Evolutionary conservation across 768 basidiomycete genomes (phyloP).

Genomic region (Boletus speciosus): DNA sequence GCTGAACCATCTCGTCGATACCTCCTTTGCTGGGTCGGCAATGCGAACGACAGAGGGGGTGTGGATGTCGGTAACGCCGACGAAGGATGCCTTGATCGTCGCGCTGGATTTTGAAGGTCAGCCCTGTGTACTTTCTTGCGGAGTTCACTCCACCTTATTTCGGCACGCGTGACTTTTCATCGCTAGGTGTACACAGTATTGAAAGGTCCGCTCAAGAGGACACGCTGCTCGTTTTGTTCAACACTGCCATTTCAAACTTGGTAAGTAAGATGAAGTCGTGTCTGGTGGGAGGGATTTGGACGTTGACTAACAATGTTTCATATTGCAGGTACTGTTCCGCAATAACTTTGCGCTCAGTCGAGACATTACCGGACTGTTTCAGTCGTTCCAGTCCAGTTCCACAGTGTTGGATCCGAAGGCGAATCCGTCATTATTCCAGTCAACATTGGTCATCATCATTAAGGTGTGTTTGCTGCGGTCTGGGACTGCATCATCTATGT

Average conservation of each 20-base stretch:
- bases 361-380: conserved; percentile 60
- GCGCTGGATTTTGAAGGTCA: conserved; percentile 64
- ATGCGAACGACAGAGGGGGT: conserved; percentile 69
- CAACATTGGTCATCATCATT: conserved; percentile 58
- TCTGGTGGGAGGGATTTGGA: no score
- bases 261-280: conserved; percentile 39
- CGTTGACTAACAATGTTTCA: not conserved
- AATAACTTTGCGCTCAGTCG: conserved; percentile 64
- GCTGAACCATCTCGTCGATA: conserved; percentile 59
- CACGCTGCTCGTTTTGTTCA: conserved; percentile 59
- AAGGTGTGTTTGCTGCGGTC: conserved; percentile 36
- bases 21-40: conserved; percentile 62
- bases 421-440: conserved; percentile 58
- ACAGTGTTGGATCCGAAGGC: conserved; percentile 55
- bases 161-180: not conserved
- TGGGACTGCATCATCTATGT: not conserved
- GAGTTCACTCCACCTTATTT: not conserved
- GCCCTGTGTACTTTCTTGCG: not conserved
- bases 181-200: conserved; percentile 55
- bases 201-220: conserved; percentile 64
- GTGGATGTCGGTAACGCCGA: conserved; percentile 67
- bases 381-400: conserved; percentile 57
- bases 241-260: conserved; percentile 62
- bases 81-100: conserved; percentile 49
- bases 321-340: conserved; percentile 52